These are phyloP conservation scores for Backusella tarrabulga DNA, from an alignment of 192 early-diverging fungal species.

Conservation along the genomic window DNA sequence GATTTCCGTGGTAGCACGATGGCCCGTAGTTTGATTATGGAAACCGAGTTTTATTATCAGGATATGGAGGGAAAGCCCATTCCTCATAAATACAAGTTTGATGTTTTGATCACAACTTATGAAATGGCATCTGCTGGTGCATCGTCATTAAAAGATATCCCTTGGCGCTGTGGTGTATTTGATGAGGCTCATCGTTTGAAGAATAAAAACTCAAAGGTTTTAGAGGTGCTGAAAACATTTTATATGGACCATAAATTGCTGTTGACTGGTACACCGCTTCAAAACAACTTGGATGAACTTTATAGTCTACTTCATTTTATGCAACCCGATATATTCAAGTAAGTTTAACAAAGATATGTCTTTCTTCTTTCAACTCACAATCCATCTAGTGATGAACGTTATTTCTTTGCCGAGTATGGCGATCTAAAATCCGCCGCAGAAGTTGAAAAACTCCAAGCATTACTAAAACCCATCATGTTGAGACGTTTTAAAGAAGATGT, in stretches of 20 bases:
- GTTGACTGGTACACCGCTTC: slow-evolving; percentile 83
- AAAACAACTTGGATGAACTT: slow-evolving; percentile 81
- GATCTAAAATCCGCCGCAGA: slow-evolving; percentile 66
- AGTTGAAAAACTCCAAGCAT: slow-evolving; percentile 72
- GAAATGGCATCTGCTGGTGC: slow-evolving; percentile 58
- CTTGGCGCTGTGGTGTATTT: slow-evolving; percentile 71
- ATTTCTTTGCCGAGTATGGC: slow-evolving; percentile 71
- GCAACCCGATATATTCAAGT: slow-evolving; percentile 70
- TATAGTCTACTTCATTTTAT: slow-evolving; percentile 82
- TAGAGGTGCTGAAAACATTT: slow-evolving; percentile 73
- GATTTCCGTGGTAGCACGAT: slow-evolving; percentile 70
- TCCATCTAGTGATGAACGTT: slow-evolving; percentile 47
- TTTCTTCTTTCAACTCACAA: slow-evolving; percentile 8
- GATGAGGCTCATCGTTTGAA: slow-evolving; percentile 90
- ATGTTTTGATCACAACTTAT: slow-evolving; percentile 63
- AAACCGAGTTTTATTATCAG: slow-evolving; percentile 79
- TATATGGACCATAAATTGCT: slow-evolving; percentile 76
- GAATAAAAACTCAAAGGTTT: slow-evolving; percentile 79
- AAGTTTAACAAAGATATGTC: neutral
- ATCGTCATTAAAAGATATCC: slow-evolving; percentile 65
- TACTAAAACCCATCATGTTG: slow-evolving; percentile 84
- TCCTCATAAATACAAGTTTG: slow-evolving; percentile 56
- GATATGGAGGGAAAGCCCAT: slow-evolving; percentile 49
- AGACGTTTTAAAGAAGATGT: slow-evolving; percentile 89
- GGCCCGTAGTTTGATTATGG: slow-evolving; percentile 73